Percentiles rank a stretch among this genome's conserved stretches.
Evolutionary conservation across 306 rosid genomes (phyloP).

Genomic region (Vigna mungo): DNA sequence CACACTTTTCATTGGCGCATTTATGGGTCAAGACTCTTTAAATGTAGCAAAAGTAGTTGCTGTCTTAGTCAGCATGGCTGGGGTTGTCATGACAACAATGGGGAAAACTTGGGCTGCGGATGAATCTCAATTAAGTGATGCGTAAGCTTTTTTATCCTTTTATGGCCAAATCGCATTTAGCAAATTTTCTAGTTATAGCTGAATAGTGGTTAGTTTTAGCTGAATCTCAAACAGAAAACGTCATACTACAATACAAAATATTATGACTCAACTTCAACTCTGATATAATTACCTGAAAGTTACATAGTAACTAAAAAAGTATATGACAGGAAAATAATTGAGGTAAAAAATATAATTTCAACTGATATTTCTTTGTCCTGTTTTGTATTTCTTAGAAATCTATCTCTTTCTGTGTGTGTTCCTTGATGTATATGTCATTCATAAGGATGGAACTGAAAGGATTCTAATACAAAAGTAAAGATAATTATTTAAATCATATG

Average conservation of each 20-base stretch:
- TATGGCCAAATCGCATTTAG: not conserved
- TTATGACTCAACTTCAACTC: not conserved
- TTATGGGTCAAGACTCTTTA: slow-evolving; percentile 89
- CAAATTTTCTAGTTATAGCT: slow-evolving; percentile 13
- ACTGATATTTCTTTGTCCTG: not conserved
- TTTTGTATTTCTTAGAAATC: slow-evolving; percentile 4
- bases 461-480: not conserved
- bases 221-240: not conserved
- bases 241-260: not conserved
- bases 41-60: slow-evolving; percentile 86
- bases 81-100: slow-evolving; percentile 93
- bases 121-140: slow-evolving; percentile 62
- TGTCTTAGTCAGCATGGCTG: slow-evolving; percentile 97
- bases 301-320: slow-evolving; percentile 8
- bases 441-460: not conserved
- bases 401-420: not conserved
- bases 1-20: slow-evolving; percentile 90
- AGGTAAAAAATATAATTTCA: not conserved
- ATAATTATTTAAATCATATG: not conserved
- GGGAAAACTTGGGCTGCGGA: slow-evolving; percentile 99
- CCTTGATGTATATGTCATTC: not conserved
- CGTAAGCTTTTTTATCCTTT: slow-evolving; percentile 58
- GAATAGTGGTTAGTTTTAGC: not conserved
- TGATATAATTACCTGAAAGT: not conserved
- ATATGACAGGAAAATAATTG: not conserved